Conservation (phyloP, 2,329 filamentous ascomycete genomes). For the Coniochaeta ligniaria region DNA sequence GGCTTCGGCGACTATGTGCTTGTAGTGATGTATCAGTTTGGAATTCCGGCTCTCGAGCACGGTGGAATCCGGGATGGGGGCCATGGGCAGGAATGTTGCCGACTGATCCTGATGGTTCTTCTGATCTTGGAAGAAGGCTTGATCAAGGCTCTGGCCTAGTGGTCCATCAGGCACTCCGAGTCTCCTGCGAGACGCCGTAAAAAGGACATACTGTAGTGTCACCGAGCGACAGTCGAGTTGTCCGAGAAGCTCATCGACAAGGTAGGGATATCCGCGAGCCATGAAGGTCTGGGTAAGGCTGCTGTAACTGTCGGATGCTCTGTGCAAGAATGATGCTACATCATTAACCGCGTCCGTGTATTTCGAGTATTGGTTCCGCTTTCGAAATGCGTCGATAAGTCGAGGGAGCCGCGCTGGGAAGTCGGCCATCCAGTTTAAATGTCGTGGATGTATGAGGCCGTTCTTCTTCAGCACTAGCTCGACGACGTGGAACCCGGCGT, state of each 20-base stretch:
- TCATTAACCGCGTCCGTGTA: constrained; percentile 16
- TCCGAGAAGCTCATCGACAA: constrained; percentile 24
- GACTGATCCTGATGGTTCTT: constrained; percentile 5
- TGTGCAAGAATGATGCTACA: constrained; percentile 36
- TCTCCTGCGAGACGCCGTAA: constrained; percentile 17
- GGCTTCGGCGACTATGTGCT: not conserved
- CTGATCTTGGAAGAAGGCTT: constrained; percentile 16
- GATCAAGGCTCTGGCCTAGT: constrained; percentile 11
- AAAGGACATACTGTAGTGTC: constrained; percentile 20
- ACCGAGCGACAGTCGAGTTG: constrained; percentile 20
- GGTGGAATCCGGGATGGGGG: not conserved
- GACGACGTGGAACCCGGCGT: constrained; percentile 25
- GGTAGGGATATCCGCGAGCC: constrained; percentile 18
- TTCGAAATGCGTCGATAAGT: constrained; percentile 3
- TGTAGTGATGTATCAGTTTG: constrained; percentile 6
- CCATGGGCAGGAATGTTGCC: not conserved
- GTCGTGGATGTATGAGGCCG: constrained; percentile 15
- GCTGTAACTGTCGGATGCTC: constrained; percentile 33
- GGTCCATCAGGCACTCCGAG: constrained; percentile 14
- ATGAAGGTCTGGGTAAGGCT: constrained; percentile 15
- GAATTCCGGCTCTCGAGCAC: constrained; percentile 11
- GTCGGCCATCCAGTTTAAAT: constrained; percentile 24
- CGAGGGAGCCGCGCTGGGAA: constrained; percentile 24
- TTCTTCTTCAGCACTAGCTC: constrained; percentile 30
- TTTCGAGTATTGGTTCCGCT: not conserved